Base-by-base conservation (phyloP, 2,329 filamentous ascomycete genomes). In the Phialophora expanda region DNA sequence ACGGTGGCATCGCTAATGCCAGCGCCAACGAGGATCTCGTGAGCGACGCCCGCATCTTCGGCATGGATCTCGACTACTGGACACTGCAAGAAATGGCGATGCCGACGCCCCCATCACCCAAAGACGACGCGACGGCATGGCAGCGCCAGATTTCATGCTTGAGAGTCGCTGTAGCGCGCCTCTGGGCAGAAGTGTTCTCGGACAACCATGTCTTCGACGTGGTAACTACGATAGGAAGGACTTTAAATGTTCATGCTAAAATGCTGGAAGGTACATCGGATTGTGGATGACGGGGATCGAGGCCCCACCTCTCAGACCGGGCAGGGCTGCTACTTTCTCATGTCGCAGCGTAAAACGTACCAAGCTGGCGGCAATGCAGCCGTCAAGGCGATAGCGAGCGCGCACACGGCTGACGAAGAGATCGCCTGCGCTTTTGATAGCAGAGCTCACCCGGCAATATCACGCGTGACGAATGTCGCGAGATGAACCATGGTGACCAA, bases 171-270 rank as follows among this genome's bases (percentile, higher is more conserved):
- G 70, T 70, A 5, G 61, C 74, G 8, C 71, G 67, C 30, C 58
- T 77, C 24, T 78, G 76, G 76, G 73, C 74, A 1, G 65, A 70
- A 28, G 71, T 76, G 7, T 74, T 74, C 58, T 73, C 75, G 50
- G 76, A 75, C 1, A 0, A 81, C 83, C 53, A 79, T 86, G 63
- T 86, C n/a, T 71, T 68, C 48, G 59, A 70, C 22, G 57, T 71
- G 3, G 69, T 71, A 2, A 59, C 58, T 3, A 54, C 67, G 50
- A 69, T 70, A 26, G 68, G 67, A 11, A 48, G 26, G 22, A 62
- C 41, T 28, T 22, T 62, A 34, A 62, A 26, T 22, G 50, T 28
- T 30, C 50, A 62, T 46, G 26, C 50, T 17, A 48, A 62, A 30
- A 53, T 48, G 22, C 22, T 62, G 59, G 59, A 62, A 50, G 30